Evolutionary conservation across 2,329 filamentous ascomycete species (phyloP), one percentile per base, ranked within the genome.

Genomic region (Geosmithia morbida): DNA sequence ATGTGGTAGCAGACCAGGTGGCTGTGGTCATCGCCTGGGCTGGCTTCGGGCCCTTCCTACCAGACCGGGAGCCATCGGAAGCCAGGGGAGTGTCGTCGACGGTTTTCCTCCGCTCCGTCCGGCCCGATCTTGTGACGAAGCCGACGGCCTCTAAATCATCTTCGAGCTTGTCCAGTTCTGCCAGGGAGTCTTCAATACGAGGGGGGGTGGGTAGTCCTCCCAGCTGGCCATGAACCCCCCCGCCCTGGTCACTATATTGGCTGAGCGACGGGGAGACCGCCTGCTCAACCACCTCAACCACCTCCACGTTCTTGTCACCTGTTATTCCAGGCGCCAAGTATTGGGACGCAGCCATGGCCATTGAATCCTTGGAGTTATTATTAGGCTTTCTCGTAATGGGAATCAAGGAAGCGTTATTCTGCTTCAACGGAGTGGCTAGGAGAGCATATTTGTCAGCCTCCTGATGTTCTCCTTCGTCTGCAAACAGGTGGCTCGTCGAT

Each of bases 161-260:
- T 52, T 82, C 77, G 16, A 82, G 65, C 50, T 68, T 66, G 55
- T 82, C 79, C 18, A 82, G 64, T 51, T 76, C 77, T 56, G 79
- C 77, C 8, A 82, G 63, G 2, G 77, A 81, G 56, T 81, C 78
- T 56, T 82, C 79, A 45, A 82, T 81, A 17, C 75, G 71, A 22
- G 70, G 63, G 13, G 66, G 61, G 1, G 54, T 65, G 50, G 55
- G 59, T 10, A 62, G 56, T 37, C 3, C 33, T 16, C 6, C 33
- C 13, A 3, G 33, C 13, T 37, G 33, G 11, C 11, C 13, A 37
- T 13, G 3, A 51, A 66, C 64, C 44, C 59, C 66, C 45, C 59
- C 53, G 49, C 59, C 54, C 50, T 55, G 53, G 43, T 64, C 55
- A 48, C 61, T 57, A 48, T 56, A 51, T 17, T 55, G 51, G 7